Evolutionary conservation across 805 yeast genomes (phyloP), one percentile per base, ranked within the genome.

Genomic region (Debaryomyces tyrocola): DNA sequence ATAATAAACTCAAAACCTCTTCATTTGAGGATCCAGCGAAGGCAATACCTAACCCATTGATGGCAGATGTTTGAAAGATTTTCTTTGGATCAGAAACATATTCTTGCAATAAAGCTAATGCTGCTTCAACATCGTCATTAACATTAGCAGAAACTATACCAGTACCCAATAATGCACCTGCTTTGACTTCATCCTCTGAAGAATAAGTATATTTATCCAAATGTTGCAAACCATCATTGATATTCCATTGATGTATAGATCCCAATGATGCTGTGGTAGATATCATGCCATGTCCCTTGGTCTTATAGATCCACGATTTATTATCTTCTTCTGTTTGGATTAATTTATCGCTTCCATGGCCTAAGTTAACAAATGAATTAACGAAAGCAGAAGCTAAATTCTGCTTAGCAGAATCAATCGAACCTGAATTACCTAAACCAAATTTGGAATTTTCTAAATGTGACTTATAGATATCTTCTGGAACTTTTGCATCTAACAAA

Each of bases 111-210:
- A 94, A 71, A 24, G 96, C 83, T 50, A 89, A 75, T 6, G 97
- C 92, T 1, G 97, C 92, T 53, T 90, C 98, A 37, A 91, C 89
- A 51, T 92, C 99, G 63, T 92, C 97, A 67, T 89, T 96, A 45
- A 94, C 92, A 67, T 96, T 95, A 18, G 95, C 78, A 24, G 96
- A 88, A 5, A 90, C 84, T 40, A 94, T 79, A 66, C 98, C 99
- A 67, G 90, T 89, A 66, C 98, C 99, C 54, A 94, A 77, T 48
- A 94, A 75, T 4, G 99, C 96, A 69, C 99, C 99, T 6, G 98
- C 97, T 70, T 90, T 90, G 55, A 91, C 82, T 60, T 89, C 92
- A 48, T 83, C 85, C 57, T 90, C 96, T 14, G 84, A 79, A 4
- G 96, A 85, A 60, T 91, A 91, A 47, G 92, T 73, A 65, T 86